phyloP scores from a whole-genome alignment of 768 basidiomycete species.

The Tricholoma furcatifolium region DNA sequence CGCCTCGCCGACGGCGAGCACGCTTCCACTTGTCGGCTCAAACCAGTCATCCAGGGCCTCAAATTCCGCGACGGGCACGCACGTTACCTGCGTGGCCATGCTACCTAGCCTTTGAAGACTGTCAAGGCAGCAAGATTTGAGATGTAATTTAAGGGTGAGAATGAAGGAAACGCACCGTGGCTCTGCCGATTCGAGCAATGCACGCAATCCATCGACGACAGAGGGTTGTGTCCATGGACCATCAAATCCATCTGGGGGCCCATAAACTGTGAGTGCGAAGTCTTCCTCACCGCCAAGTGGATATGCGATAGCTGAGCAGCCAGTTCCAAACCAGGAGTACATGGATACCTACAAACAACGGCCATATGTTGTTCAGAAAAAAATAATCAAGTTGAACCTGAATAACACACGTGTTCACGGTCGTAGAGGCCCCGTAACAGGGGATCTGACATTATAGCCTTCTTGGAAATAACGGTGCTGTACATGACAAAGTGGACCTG shows the following conservation, averaged over 20 bases:
- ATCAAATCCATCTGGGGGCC: slow-evolving; percentile 26
- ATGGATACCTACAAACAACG: slow-evolving; percentile 22
- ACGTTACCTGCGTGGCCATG: slow-evolving; percentile 30
- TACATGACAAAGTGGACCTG: slow-evolving; percentile 35
- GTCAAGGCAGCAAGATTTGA: neutral
- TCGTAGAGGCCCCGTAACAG: slow-evolving; percentile 33
- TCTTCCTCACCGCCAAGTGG: slow-evolving; percentile 35
- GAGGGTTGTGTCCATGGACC: slow-evolving; percentile 28
- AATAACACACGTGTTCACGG: slow-evolving; percentile 20
- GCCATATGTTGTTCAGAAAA: neutral
- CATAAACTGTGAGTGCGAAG: slow-evolving; percentile 30
- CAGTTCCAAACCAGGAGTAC: slow-evolving; percentile 36
- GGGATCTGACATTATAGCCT: slow-evolving; percentile 38
- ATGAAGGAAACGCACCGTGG: slow-evolving; percentile 29
- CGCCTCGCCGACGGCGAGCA: slow-evolving; percentile 55
- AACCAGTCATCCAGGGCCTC: slow-evolving; percentile 51
- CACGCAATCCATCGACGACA: slow-evolving; percentile 30
- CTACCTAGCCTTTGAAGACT: slow-evolving; percentile 18
- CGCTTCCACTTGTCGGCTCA: slow-evolving; percentile 40
- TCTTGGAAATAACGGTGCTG: slow-evolving; percentile 40
- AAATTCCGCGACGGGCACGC: slow-evolving; percentile 38
- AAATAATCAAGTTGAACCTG: neutral
- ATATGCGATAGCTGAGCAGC: slow-evolving; percentile 25
- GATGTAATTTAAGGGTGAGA: neutral
- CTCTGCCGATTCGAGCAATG: slow-evolving; percentile 30